These are phyloP conservation scores for Tolypocladium sp. DNA, from an alignment of 2,329 filamentous ascomycete genomes.

Conservation along the genomic window DNA sequence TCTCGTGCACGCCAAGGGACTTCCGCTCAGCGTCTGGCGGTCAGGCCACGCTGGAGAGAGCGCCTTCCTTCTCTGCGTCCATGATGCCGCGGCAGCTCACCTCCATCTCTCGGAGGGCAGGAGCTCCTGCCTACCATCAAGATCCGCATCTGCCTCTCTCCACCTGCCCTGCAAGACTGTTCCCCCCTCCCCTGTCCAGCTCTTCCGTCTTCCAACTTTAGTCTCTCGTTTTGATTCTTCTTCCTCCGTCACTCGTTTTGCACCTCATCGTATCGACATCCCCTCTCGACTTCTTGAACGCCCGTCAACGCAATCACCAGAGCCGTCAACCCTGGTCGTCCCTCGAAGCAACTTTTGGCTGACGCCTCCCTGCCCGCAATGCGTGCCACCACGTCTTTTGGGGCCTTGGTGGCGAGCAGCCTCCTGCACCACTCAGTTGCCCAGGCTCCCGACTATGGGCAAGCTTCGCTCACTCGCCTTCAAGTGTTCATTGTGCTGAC, in stretches of 20 bases:
- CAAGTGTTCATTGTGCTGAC: background rate
- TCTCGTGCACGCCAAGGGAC: background rate
- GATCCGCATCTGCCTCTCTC: background rate
- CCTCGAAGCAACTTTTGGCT: background rate
- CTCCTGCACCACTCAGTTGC: slow-evolving; percentile 21
- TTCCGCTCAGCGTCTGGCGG: background rate
- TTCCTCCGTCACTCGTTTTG: slow-evolving; percentile 3
- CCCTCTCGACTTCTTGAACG: slow-evolving; percentile 7
- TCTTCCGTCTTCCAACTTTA: background rate
- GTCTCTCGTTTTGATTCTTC: background rate
- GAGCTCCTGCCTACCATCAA: background rate
- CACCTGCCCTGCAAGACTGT: background rate
- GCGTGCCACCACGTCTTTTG: slow-evolving; percentile 26
- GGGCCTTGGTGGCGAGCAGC: slow-evolving; percentile 24
- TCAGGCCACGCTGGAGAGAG: background rate
- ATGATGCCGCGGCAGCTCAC: background rate
- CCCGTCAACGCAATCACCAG: slow-evolving; percentile 2
- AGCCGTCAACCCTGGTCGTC: background rate
- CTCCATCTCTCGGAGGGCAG: background rate
- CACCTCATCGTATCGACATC: slow-evolving; percentile 1
- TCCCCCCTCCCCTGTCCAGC: background rate
- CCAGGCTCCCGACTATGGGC: slow-evolving; percentile 23
- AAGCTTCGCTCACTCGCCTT: slow-evolving; percentile 8
- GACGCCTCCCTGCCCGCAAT: slow-evolving; percentile 19
- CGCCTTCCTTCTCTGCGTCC: background rate